Evolutionary conservation across 2,329 filamentous ascomycete genomes (phyloP), one percentile per base, ranked within the genome.

Genomic region (Cryoendolithus antarcticus): DNA sequence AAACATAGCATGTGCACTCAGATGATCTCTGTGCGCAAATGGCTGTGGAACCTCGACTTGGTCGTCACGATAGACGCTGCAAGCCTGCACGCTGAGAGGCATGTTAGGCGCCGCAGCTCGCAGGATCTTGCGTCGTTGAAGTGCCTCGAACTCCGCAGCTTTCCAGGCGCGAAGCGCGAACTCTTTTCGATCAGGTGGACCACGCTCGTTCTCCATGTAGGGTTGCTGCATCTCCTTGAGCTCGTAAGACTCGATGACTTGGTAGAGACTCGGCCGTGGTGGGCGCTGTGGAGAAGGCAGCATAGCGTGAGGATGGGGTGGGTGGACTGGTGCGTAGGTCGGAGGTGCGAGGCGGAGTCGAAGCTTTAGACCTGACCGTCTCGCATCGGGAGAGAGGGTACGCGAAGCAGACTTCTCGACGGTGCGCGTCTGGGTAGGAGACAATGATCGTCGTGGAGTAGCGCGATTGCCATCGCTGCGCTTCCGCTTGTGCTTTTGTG

Each of bases 1-100:
- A 50, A 88, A 81, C 9, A 80, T 56, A 42, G 82, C 80, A 44
- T 93, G 88, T 34, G 80, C 79, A 34, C 82, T 69, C 38, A 96
- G 70, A 56, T 96, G 84, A 54, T 96, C 88, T 54, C 77, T 74
- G 49, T 93, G 86, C n/a, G 82, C 78, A 68, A 85, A 96, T 53
- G 91, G 85, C 38, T 74, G 71, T 0, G 77, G 74, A 0, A 83
- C 83, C 51, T 93, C 82, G 41, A 84, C 78, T 43, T 72, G 71
- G 46, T 91, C 83, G 0, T 50, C 48, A 12, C 48, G 45, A 32
- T 47, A 56, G n/a, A 57, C 34, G 30, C 48, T 53, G 83, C 82
- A 11, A 11, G 45, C 70, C 43, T 77, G 75, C 39, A 71, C 65
- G 37, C 81, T 86, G 21, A 95, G 68, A 3, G 86, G 58, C 2